Base-by-base conservation (phyloP, 345 rosid species). In the Arabis hirsuta region DNA sequence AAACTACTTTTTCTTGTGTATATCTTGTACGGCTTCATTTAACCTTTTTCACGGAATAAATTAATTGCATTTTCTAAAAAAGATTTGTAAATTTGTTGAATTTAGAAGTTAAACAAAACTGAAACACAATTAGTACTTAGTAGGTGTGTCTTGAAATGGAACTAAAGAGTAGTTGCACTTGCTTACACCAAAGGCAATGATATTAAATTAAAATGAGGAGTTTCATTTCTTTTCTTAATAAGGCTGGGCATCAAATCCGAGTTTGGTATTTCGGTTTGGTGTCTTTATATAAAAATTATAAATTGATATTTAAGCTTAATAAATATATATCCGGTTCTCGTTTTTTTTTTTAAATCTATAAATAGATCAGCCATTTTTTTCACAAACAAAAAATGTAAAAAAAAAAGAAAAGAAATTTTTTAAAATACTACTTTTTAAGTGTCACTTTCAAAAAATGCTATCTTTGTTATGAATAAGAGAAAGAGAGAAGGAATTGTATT, bases 81-180 rank as follows among this genome's bases (percentile, higher is more conserved):
- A 20, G 8, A 20, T 9, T 62, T 5, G 46, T 46, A 7, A 27
- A 61, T 39, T 26, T 5, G 50, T 55, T 55, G 42, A 12, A 65
- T 47, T 4, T 48, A 57, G 60, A 67, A 43, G 68, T 74, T 74
- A 59, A 67, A 51, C 43, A 60, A 11, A 59, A 67, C 55, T 26
- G 55, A 58, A 67, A 67, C 68, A 74, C 54, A 67, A 32, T 66
- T 34, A 58, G 34, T 51, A 50, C 5, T 50, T 31, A 48, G 78
- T 66, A 31, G 73, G 62, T 74, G 67, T 74, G 55, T 42, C 67
- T 74, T 66, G 67, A 74, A 74, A 66, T 67, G 67, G 73, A 74
- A 66, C 55, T 71, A 60, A 27, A 48, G 72, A 57, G 72, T 73
- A 19, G 72, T 72, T 74, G 73, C 67, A 66, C 73, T 66, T 74